Evolutionary conservation across 2,329 filamentous ascomycete genomes (phyloP).

Genomic region (Exophiala oligosperma): DNA sequence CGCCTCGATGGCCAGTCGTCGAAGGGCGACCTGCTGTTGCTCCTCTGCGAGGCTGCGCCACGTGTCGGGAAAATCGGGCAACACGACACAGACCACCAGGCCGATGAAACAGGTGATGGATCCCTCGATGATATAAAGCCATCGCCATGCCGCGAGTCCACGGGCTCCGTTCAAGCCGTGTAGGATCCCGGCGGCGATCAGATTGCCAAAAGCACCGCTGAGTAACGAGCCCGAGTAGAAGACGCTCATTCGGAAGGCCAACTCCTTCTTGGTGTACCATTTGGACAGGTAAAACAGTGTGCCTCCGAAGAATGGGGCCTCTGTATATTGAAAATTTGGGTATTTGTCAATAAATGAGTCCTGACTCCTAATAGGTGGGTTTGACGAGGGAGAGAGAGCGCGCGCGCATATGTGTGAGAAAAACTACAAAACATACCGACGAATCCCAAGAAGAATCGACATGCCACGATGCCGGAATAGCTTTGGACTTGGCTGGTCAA

Average conservation of each 20-base stretch:
- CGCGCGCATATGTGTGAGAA: too few species aligned
- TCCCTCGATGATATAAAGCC: conserved; percentile 37
- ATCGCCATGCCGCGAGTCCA: conserved; percentile 13
- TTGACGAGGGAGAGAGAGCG: too few species aligned
- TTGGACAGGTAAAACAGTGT: conserved; percentile 45
- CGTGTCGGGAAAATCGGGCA: too few species aligned
- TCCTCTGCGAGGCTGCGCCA: too few species aligned
- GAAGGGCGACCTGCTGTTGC: too few species aligned
- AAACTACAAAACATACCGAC: conserved; percentile 31
- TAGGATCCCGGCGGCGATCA: conserved; percentile 6
- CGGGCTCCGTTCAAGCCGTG: conserved; percentile 5
- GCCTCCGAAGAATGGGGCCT: too few species aligned
- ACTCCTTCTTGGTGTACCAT: conserved; percentile 47
- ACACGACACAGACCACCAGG: too few species aligned
- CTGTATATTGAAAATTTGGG: too few species aligned
- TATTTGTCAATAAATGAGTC: conserved; percentile 51
- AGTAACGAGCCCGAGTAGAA: conserved; percentile 62
- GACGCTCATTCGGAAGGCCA: conserved; percentile 55
- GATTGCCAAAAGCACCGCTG: conserved; percentile 47
- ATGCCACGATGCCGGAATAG: background rate
- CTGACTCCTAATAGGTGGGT: conserved; percentile 55
- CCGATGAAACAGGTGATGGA: too few species aligned
- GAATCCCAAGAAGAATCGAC: conserved; percentile 44
- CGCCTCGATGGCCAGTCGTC: too few species aligned
- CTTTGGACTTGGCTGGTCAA: background rate